Conservation (phyloP, 2,329 filamentous ascomycete species). For the Dothistroma septosporum region DNA sequence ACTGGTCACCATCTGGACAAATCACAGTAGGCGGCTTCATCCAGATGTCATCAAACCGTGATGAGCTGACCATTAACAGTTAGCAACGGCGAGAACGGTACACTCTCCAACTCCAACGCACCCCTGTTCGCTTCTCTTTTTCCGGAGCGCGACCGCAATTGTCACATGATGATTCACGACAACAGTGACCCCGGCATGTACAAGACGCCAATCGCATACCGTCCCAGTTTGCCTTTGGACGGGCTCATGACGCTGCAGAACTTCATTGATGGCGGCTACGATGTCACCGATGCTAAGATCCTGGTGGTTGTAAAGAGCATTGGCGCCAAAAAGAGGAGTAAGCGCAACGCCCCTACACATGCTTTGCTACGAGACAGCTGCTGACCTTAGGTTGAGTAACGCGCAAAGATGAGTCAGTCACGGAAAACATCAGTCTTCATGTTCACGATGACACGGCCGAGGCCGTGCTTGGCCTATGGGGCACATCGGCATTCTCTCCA, state of each 20-base stretch:
- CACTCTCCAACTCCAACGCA: constrained; percentile 42
- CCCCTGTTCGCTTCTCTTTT: constrained; percentile 55
- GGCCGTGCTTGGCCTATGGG: constrained; percentile 54
- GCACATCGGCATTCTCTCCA: constrained; percentile 41
- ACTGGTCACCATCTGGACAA: constrained; percentile 55
- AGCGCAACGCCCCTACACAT: background rate
- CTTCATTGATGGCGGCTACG: constrained; percentile 53
- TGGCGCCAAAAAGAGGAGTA: constrained; percentile 49
- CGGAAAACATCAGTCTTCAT: constrained; percentile 48
- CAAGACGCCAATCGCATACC: constrained; percentile 46
- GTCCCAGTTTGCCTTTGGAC: constrained; percentile 36
- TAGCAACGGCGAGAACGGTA: constrained; percentile 43
- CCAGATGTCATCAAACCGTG: background rate
- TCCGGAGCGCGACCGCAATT: constrained; percentile 52
- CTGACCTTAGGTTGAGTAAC: constrained; percentile 36
- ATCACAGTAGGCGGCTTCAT: constrained; percentile 40
- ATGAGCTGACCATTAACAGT: constrained; percentile 31
- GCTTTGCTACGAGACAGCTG: background rate
- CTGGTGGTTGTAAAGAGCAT: constrained; percentile 58
- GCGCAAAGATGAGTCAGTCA: constrained; percentile 45
- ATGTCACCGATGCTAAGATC: constrained; percentile 49
- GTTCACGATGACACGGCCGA: constrained; percentile 57
- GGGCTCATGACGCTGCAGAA: constrained; percentile 55
- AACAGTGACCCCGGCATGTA: constrained; percentile 45
- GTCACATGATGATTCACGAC: constrained; percentile 53